Percentiles rank a stretch among this genome's conserved stretches.
Evolutionary conservation across 139 green algal genomes (phyloP).

Genomic region (Trebouxia sp.): DNA sequence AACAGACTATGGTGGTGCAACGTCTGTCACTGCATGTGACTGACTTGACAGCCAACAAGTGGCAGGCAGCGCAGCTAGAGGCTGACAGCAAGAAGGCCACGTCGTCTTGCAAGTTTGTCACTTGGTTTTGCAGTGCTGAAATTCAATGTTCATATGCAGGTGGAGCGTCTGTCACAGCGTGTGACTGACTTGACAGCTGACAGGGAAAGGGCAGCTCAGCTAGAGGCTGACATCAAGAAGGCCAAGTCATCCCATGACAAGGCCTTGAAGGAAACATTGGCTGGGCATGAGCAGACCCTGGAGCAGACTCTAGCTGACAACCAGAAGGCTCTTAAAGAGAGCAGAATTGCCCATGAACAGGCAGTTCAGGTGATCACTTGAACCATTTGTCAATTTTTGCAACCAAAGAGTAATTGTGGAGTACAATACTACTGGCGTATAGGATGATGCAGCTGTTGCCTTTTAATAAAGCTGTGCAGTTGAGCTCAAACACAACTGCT

Average conservation of each 20-base stretch:
- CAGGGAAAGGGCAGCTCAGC: not conserved
- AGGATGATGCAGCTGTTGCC: too few species aligned
- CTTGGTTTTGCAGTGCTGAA: too few species aligned
- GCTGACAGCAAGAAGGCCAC: constrained; percentile 2
- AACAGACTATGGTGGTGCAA: not conserved
- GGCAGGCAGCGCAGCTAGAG: not conserved
- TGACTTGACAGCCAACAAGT: not conserved
- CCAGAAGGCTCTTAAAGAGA: constrained; percentile 2
- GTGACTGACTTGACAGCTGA: not conserved
- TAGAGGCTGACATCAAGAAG: constrained; percentile 15
- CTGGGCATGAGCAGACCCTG: constrained; percentile 12
- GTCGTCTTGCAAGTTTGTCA: too few species aligned
- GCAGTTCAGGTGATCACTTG: not conserved
- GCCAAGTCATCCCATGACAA: not conserved
- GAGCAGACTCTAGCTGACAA: not conserved
- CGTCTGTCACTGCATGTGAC: not conserved
- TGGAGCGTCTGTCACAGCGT: not conserved
- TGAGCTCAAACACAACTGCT: too few species aligned
- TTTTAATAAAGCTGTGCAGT: too few species aligned
- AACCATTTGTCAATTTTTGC: not conserved
- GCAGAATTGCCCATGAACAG: not conserved
- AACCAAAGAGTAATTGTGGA: not conserved
- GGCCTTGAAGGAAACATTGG: not conserved
- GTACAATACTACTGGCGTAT: too few species aligned
- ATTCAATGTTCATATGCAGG: not conserved